phyloP scores from a whole-genome alignment of 2,329 filamentous ascomycete species.

The Fusarium nodosum region DNA sequence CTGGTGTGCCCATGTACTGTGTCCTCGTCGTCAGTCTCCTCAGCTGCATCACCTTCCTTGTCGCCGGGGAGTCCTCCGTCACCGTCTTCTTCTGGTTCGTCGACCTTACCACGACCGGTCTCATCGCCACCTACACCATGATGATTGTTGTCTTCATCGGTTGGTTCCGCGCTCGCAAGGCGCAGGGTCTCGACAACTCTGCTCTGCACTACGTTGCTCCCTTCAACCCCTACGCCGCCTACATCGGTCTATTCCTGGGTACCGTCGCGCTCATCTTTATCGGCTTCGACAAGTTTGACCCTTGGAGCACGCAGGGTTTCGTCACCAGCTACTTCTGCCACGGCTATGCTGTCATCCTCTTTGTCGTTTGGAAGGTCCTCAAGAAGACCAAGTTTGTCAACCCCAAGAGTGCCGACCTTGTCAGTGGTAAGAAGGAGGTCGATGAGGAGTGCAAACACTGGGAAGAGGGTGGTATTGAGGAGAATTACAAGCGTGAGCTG shows the following conservation, averaged over 20 bases:
- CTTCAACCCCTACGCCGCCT: conserved; percentile 66
- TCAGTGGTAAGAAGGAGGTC: conserved; percentile 73
- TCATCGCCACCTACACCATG: conserved; percentile 68
- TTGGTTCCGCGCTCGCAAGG: conserved; percentile 63
- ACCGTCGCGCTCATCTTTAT: conserved; percentile 66
- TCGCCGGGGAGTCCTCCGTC: conserved; percentile 61
- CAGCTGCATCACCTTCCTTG: conserved; percentile 65
- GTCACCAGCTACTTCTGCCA: conserved; percentile 68
- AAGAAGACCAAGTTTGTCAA: conserved; percentile 63
- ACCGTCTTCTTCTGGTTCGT: conserved; percentile 67
- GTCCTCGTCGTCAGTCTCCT: conserved; percentile 64
- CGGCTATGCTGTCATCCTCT: conserved; percentile 68
- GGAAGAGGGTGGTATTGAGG: conserved; percentile 62
- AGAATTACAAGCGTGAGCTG: conserved; percentile 57
- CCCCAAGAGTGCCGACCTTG: conserved; percentile 44
- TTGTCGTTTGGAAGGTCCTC: conserved; percentile 57
- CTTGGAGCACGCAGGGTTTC: conserved; percentile 63
- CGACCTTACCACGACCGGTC: conserved; percentile 67
- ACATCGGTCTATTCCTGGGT: conserved; percentile 62
- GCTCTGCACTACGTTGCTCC: conserved; percentile 64
- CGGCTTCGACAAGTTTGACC: conserved; percentile 68
- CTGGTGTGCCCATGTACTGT: conserved; percentile 70
- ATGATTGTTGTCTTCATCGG: conserved; percentile 60
- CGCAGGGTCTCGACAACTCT: conserved; percentile 61
- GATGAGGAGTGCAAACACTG: conserved; percentile 66